Percentiles rank a stretch among this genome's conserved stretches.
phyloP scores from a whole-genome alignment of 1,139 yeast species.

The Pichia sp. region DNA sequence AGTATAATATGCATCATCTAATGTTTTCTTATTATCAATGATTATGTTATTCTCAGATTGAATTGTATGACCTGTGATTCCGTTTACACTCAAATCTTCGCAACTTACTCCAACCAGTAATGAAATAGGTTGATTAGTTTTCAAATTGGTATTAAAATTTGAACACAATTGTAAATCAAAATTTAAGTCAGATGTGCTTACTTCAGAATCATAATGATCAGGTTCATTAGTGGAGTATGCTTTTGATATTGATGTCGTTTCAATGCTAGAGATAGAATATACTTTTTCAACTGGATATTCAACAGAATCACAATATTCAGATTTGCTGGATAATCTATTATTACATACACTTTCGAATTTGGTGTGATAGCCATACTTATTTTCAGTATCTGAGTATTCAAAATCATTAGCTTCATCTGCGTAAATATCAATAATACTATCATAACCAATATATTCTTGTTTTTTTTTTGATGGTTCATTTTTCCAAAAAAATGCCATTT shows the following conservation, averaged over 20 bases:
- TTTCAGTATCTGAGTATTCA: background rate
- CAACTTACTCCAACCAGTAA: background rate
- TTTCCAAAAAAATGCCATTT: conserved; percentile 7
- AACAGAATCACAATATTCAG: background rate
- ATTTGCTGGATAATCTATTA: background rate
- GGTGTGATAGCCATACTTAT: background rate
- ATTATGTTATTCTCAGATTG: background rate
- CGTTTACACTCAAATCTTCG: background rate
- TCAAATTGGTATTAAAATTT: background rate
- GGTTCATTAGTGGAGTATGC: background rate
- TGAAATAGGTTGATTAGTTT: background rate
- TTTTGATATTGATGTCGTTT: background rate
- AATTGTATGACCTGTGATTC: background rate
- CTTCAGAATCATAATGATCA: background rate
- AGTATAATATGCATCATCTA: background rate
- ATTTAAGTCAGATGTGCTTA: background rate
- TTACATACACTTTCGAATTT: background rate
- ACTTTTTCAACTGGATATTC: background rate
- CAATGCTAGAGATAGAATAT: background rate
- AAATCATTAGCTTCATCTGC: background rate
- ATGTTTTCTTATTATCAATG: background rate
- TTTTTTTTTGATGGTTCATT: background rate
- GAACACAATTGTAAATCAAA: background rate
- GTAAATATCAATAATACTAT: conserved; percentile 3
- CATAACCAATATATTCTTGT: background rate